phyloP scores from a whole-genome alignment of 2,329 filamentous ascomycete species.

The Colletotrichum simmondsii region DNA sequence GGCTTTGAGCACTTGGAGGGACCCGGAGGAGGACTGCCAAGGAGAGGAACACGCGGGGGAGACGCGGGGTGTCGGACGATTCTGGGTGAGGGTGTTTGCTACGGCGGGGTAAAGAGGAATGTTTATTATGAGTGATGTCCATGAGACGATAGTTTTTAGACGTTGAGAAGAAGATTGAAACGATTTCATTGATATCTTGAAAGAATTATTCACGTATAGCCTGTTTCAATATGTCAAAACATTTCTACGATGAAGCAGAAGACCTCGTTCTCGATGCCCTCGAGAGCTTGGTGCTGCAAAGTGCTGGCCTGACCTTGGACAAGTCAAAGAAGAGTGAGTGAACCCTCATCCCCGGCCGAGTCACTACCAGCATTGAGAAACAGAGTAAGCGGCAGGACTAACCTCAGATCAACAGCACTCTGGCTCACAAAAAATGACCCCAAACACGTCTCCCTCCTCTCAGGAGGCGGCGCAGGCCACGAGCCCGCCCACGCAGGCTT shows the following conservation, averaged over 20 bases:
- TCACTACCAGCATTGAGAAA: background rate
- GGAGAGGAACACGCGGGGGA: background rate
- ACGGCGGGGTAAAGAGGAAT: background rate
- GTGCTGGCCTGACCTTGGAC: conserved; percentile 68
- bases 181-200: background rate
- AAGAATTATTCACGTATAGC: background rate
- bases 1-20: background rate
- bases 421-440: conserved; percentile 26
- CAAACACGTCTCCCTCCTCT: conserved; percentile 59
- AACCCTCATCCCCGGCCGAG: too few relatives aligned
- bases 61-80: conserved; percentile 11
- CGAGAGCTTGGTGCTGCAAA: conserved; percentile 13
- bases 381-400: background rate
- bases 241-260: conserved; percentile 32
- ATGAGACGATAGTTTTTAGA: background rate
- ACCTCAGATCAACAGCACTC: background rate
- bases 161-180: background rate
- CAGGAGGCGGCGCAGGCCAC: conserved; percentile 68
- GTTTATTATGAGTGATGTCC: conserved; percentile 13
- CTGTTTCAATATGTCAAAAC: conserved; percentile 10
- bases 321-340: conserved; percentile 48
- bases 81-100: background rate
- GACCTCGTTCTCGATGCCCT: conserved; percentile 30
- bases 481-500: conserved; percentile 73
- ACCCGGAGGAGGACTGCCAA: background rate